A percentile compares a stretch with the other conserved stretches of the same genome.
Evolutionary conservation across 768 basidiomycete genomes (phyloP).

Genomic region (Termitomyces heimii): DNA sequence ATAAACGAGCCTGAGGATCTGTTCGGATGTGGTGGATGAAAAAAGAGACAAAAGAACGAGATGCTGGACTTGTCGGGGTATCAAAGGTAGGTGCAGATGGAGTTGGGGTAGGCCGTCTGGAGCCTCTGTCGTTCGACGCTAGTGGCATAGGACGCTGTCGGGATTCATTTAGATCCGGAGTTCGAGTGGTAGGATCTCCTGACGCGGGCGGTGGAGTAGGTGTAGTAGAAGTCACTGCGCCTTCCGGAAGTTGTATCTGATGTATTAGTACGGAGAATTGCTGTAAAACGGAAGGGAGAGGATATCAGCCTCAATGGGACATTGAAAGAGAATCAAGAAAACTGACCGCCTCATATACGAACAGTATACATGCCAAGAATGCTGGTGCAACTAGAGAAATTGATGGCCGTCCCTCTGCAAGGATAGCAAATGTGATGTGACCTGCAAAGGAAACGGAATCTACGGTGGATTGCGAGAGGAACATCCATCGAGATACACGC

Average conservation of each 20-base stretch:
- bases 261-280: slow-evolving; percentile 80
- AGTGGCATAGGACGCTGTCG: not conserved
- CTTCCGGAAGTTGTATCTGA: slow-evolving; percentile 80
- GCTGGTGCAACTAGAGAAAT: slow-evolving; percentile 80
- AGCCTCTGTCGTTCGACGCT: slow-evolving; percentile 13
- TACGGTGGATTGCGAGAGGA: slow-evolving; percentile 70
- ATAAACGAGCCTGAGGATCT: slow-evolving; percentile 68
- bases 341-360: slow-evolving; percentile 77
- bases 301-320: not conserved
- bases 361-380: slow-evolving; percentile 73
- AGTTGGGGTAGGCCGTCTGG: slow-evolving; percentile 17
- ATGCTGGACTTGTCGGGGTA: slow-evolving; percentile 12
- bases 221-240: slow-evolving; percentile 26
- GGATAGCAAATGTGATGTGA: slow-evolving; percentile 83
- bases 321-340: not conserved
- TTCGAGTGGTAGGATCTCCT: slow-evolving; percentile 14
- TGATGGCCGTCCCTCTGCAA: slow-evolving; percentile 78
- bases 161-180: not conserved
- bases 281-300: slow-evolving; percentile 29
- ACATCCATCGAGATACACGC: slow-evolving; percentile 78
- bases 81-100: slow-evolving; percentile 17
- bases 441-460: slow-evolving; percentile 85
- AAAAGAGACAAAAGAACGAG: slow-evolving; percentile 40
- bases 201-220: slow-evolving; percentile 15
- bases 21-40: slow-evolving; percentile 54